Evolutionary conservation across 345 rosid species (phyloP), one percentile per base, ranked within the genome.

Genomic region (Theobroma cacao): DNA sequence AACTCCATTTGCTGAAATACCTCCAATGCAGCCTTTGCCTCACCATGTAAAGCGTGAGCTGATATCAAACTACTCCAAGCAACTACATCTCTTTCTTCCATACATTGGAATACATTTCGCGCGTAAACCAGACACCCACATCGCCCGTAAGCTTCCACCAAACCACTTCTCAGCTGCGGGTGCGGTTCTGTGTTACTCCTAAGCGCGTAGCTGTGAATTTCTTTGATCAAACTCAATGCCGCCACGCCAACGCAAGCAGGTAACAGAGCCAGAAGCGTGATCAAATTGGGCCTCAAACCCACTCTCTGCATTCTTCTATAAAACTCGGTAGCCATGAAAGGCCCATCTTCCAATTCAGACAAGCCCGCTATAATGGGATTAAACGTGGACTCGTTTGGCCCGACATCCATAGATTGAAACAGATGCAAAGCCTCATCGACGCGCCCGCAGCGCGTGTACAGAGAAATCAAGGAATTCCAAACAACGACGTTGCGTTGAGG

Each of bases 61-160:
- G 93, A 90, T 69, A 91, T 89, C 82, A 90, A 68, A 78, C 91
- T 86, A 73, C 90, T 90, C 94, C 92, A 91, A 15, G 91, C 90
- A 75, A 91, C 91, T 63, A 87, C 90, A 78, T 91, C 91, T 38
- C 83, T 88, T 50, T 85, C 86, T 20, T 40, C 26, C 88, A 89
- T 61, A 12, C 70, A 55, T 2, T 78, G 53, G 80, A 91, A 89
- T 30, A 88, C 88, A 36, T 53, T 72, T 15, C 77, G 34, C 31
- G 89, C 91, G 47, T 80, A 77, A 22, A 20, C 31, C 73, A 89
- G 86, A 70, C 81, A 79, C 61, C 92, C 91, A 11, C 90, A 87
- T 52, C 85, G 33, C 60, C 90, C 92, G n/a, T 91, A 91, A 2
- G 94, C 89, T 76, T 90, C 90, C 28, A 88, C 88, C 34, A 90